Conservation (phyloP, 805 yeast species). For the Phaffomyces antillensis region DNA sequence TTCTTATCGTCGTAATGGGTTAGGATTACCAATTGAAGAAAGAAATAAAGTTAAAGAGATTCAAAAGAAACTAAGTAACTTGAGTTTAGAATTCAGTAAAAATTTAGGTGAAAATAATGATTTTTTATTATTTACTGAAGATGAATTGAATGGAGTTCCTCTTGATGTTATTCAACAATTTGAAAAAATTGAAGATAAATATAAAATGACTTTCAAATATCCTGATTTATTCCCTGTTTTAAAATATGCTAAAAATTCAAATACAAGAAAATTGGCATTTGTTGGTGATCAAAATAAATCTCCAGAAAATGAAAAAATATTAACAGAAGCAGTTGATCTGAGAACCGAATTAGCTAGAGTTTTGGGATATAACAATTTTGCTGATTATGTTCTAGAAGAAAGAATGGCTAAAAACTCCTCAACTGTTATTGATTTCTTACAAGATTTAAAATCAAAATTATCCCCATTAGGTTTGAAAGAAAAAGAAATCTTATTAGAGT, state of each 20-base stretch:
- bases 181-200: slow-evolving; percentile 33
- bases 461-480: slow-evolving; percentile 55
- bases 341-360: slow-evolving; percentile 56
- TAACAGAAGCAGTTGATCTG: slow-evolving; percentile 51
- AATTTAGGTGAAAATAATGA: slow-evolving; percentile 70
- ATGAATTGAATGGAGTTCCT: slow-evolving; percentile 72
- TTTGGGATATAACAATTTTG: slow-evolving; percentile 62
- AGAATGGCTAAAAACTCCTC: slow-evolving; percentile 72
- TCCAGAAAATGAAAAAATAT: slow-evolving; percentile 54
- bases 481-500: slow-evolving; percentile 34
- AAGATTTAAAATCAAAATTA: slow-evolving; percentile 53
- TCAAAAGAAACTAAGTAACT: slow-evolving; percentile 50
- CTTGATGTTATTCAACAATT: slow-evolving; percentile 52
- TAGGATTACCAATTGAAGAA: slow-evolving; percentile 48
- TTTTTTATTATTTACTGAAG: slow-evolving; percentile 48
- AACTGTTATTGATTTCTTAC: slow-evolving; percentile 53
- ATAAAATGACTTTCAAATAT: slow-evolving; percentile 71
- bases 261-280: slow-evolving; percentile 61
- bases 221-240: slow-evolving; percentile 77
- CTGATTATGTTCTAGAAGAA: slow-evolving; percentile 66
- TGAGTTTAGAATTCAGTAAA: slow-evolving; percentile 51
- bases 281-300: slow-evolving; percentile 63
- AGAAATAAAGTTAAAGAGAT: slow-evolving; percentile 52
- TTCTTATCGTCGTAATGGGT: slow-evolving; percentile 61
- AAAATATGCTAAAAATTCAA: slow-evolving; percentile 57